Evolutionary conservation across 1,284 basidiomycete genomes (phyloP).

Genomic region (Athelia psychrophila): DNA sequence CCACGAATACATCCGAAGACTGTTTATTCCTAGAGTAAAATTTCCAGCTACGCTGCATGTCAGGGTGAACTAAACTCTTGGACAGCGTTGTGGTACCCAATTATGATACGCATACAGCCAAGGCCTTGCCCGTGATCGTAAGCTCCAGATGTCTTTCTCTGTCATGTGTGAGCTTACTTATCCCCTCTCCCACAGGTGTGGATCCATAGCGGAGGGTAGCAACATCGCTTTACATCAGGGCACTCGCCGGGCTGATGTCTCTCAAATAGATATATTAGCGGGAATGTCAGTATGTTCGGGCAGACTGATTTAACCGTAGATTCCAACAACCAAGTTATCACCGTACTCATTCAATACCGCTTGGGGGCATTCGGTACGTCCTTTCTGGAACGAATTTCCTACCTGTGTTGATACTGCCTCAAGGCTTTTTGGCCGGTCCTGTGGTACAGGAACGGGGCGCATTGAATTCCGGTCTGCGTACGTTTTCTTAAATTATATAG

Average conservation of each 20-base stretch:
- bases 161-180: background rate
- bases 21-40: conserved; percentile 43
- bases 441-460: conserved; percentile 21
- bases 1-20: conserved; percentile 28
- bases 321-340: conserved; percentile 22
- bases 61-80: background rate
- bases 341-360: conserved; percentile 39
- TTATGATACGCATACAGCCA: no score
- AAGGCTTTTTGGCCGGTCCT: conserved; percentile 25
- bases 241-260: conserved; percentile 2
- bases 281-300: conserved; percentile 11
- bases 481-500: conserved; percentile 6
- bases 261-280: background rate
- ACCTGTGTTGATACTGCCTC: no score
- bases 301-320: conserved; percentile 25
- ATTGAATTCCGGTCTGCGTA: conserved; percentile 28
- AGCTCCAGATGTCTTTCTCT: no score
- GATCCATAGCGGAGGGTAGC: conserved; percentile 37
- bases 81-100: background rate
- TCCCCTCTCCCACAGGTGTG: conserved; percentile 41
- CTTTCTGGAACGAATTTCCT: no score
- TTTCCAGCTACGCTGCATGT: no score
- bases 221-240: background rate
- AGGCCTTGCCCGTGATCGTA: no score
- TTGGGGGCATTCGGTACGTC: conserved; percentile 38